Percentiles rank a stretch among this genome's conserved stretches.
These are phyloP conservation scores for Aurifilum marmelostoma DNA, from an alignment of 2,329 filamentous ascomycete species.

Conservation along the genomic window DNA sequence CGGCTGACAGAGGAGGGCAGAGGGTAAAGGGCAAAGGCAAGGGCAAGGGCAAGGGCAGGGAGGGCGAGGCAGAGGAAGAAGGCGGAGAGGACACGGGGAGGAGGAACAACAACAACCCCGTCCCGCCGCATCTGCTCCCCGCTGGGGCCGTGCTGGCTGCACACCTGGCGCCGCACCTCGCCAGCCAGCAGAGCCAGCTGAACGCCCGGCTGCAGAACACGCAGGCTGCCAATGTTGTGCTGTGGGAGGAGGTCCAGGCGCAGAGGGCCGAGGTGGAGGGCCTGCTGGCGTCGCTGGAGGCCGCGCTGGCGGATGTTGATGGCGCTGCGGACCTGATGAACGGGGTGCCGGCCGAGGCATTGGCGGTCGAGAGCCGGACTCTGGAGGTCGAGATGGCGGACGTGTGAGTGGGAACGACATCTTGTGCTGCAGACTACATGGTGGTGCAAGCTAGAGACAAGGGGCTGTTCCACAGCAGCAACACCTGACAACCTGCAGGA, in stretches of 20 bases:
- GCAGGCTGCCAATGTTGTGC: slow-evolving; percentile 58
- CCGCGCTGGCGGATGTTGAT: slow-evolving; percentile 56
- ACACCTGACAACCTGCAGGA: not conserved
- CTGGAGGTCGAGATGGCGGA: slow-evolving; percentile 46
- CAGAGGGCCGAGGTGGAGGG: slow-evolving; percentile 60
- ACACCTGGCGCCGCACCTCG: slow-evolving; percentile 57
- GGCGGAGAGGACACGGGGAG: not conserved
- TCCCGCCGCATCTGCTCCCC: slow-evolving; percentile 55
- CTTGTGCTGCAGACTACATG: not conserved
- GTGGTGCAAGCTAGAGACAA: no score
- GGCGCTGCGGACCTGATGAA: slow-evolving; percentile 54
- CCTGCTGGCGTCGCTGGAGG: slow-evolving; percentile 54
- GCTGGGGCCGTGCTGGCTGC: slow-evolving; percentile 56
- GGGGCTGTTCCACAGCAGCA: slow-evolving; percentile 1
- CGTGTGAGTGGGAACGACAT: slow-evolving; percentile 10
- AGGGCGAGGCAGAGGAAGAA: not conserved
- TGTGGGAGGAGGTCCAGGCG: slow-evolving; percentile 53
- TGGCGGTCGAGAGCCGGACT: slow-evolving; percentile 54
- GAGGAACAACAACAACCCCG: slow-evolving; percentile 33
- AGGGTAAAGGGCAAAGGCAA: no score
- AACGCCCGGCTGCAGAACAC: slow-evolving; percentile 60
- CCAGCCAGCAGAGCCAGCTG: slow-evolving; percentile 57
- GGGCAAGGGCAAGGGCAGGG: slow-evolving; percentile 8
- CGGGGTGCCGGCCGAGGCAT: slow-evolving; percentile 47
- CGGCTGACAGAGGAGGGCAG: slow-evolving; percentile 27